These are phyloP conservation scores for Luzula sylvatica DNA, from an alignment of 176 grass and related monocot genomes.

Conservation along the genomic window DNA sequence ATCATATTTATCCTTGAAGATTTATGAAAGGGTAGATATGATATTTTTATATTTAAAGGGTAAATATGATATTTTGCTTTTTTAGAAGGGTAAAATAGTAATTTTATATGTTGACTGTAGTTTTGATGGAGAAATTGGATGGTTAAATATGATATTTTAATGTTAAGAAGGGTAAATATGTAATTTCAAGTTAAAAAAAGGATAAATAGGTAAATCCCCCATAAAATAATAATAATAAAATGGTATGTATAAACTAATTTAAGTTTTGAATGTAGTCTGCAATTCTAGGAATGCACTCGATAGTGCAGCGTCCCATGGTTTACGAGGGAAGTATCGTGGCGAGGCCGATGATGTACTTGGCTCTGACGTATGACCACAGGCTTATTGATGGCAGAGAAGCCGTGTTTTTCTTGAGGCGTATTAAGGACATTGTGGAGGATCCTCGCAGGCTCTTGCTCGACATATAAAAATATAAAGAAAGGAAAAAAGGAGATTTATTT, in stretches of 20 bases:
- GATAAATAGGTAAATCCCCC: too few species aligned
- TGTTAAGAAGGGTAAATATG: too few species aligned
- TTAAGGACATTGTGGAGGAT: slow-evolving; percentile 72
- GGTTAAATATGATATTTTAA: too few species aligned
- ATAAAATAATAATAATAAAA: too few species aligned
- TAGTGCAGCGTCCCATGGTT: slow-evolving; percentile 42
- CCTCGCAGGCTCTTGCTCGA: slow-evolving; percentile 55
- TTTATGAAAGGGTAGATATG: too few species aligned
- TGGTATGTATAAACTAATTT: background rate
- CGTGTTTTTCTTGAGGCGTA: slow-evolving; percentile 53
- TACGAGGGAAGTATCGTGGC: slow-evolving; percentile 39
- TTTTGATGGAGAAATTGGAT: too few species aligned
- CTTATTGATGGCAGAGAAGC: slow-evolving; percentile 65
- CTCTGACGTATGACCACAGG: slow-evolving; percentile 71
- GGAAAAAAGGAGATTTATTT: background rate
- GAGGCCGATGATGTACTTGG: slow-evolving; percentile 65
- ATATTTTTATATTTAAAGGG: too few species aligned
- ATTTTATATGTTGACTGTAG: too few species aligned
- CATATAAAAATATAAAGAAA: slow-evolving; percentile 29
- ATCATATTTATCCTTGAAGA: too few species aligned
- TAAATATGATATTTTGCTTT: too few species aligned
- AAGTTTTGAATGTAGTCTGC: slow-evolving; percentile 38
- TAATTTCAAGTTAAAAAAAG: too few species aligned
- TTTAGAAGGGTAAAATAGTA: too few species aligned
- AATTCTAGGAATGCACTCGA: slow-evolving; percentile 72